These are phyloP conservation scores for Coriaria nepalensis DNA, from an alignment of 306 rosid genomes.

Conservation along the genomic window DNA sequence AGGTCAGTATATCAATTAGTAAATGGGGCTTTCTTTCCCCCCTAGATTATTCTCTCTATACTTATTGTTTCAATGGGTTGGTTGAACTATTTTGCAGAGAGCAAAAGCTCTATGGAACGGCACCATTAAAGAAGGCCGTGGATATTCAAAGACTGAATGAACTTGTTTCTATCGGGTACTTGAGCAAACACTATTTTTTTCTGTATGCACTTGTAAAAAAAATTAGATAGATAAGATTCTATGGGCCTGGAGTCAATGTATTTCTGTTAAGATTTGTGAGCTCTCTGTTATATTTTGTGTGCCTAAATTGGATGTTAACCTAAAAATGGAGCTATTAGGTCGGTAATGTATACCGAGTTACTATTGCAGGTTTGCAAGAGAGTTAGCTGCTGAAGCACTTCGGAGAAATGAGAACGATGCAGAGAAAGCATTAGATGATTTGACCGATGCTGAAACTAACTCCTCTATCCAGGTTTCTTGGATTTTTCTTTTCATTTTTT, in stretches of 20 bases:
- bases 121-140: slow-evolving; percentile 69
- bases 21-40: slow-evolving; percentile 6
- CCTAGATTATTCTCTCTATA: slow-evolving; percentile 5
- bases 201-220: not conserved
- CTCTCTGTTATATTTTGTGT: no score
- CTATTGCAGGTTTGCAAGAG: slow-evolving; percentile 51
- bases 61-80: slow-evolving; percentile 6
- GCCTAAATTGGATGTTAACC: no score
- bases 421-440: slow-evolving; percentile 68
- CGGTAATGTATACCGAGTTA: no score
- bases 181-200: slow-evolving; percentile 5
- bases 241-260: no score
- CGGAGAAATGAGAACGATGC: slow-evolving; percentile 71
- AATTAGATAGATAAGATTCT: no score
- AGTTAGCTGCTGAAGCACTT: slow-evolving; percentile 86
- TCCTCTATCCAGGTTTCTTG: slow-evolving; percentile 53
- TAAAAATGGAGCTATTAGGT: no score
- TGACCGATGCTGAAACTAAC: slow-evolving; percentile 69
- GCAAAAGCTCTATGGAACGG: slow-evolving; percentile 62
- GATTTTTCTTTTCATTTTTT: not conserved
- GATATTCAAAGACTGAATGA: slow-evolving; percentile 58
- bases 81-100: slow-evolving; percentile 37
- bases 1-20: slow-evolving; percentile 23
- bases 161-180: slow-evolving; percentile 67
- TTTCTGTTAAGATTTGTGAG: no score